These are phyloP conservation scores for Schrenkiella parvula DNA, from an alignment of 345 rosid species.

Conservation along the genomic window DNA sequence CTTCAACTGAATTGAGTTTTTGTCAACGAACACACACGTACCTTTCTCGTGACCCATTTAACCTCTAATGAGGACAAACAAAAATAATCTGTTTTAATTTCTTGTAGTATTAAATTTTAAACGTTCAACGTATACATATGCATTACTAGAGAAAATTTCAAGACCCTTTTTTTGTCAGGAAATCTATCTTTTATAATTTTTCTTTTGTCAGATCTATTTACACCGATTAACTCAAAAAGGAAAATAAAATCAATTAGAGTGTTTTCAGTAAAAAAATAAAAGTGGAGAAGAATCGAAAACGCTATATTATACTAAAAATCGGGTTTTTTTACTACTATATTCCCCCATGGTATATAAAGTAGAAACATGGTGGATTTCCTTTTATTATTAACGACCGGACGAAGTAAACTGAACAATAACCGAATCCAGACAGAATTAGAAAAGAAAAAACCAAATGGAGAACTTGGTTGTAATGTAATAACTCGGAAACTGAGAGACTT, in stretches of 20 bases:
- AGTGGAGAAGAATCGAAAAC: neutral
- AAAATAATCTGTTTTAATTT: neutral
- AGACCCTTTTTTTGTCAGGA: neutral
- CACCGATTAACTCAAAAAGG: neutral
- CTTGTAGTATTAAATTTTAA: too few species aligned
- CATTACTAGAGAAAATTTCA: neutral
- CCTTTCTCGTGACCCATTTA: constrained; percentile 19
- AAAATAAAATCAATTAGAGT: neutral
- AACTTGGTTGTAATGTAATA: neutral
- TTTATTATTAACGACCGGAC: constrained; percentile 11
- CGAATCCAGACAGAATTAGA: neutral
- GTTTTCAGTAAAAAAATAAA: neutral
- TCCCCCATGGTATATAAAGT: too few species aligned
- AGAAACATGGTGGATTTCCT: neutral
- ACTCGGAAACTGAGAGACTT: constrained; percentile 14
- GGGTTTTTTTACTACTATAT: too few species aligned
- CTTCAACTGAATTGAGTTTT: neutral
- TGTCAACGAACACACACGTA: constrained; percentile 8
- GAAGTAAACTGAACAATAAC: neutral
- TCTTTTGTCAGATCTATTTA: too few species aligned
- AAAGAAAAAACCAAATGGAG: neutral
- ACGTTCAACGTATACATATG: constrained; percentile 5
- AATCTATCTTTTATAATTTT: too few species aligned
- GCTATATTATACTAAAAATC: neutral
- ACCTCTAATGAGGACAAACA: neutral